Evolutionary conservation across 225 moss, liverwort and hornwort species (phyloP).

Genomic region (Bryoerythrophyllum caledonicum): DNA sequence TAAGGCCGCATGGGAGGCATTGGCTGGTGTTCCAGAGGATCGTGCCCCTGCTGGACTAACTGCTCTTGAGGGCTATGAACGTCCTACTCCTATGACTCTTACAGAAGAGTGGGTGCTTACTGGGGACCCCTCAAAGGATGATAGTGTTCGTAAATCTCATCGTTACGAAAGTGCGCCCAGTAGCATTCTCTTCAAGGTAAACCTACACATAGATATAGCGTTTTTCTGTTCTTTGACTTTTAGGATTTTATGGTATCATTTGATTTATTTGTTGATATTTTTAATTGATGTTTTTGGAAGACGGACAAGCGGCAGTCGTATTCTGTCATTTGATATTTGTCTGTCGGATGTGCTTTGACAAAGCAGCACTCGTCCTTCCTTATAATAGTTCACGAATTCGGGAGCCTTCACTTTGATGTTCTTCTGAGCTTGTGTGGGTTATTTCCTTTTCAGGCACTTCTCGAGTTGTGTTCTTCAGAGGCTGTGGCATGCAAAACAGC

Average conservation of each 20-base stretch:
- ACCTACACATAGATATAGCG: neutral
- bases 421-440: slow-evolving; percentile 16
- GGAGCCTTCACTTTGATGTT: neutral
- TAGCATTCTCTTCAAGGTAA: slow-evolving; percentile 90
- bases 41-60: slow-evolving; percentile 40
- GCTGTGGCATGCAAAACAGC: slow-evolving; percentile 80
- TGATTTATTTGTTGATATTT: neutral
- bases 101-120: slow-evolving; percentile 93
- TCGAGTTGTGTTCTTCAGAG: slow-evolving; percentile 88
- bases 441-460: slow-evolving; percentile 70
- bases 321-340: neutral
- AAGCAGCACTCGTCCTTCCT: slow-evolving; percentile 14
- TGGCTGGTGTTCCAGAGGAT: slow-evolving; percentile 93
- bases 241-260: neutral
- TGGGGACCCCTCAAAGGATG: slow-evolving; percentile 84
- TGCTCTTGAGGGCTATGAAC: slow-evolving; percentile 71
- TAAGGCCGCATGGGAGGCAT: slow-evolving; percentile 94
- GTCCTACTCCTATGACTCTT: slow-evolving; percentile 71
- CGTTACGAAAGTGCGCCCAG: slow-evolving; percentile 95
- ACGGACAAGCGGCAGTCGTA: neutral
- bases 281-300: neutral
- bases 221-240: neutral
- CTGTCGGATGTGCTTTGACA: neutral
- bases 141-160: slow-evolving; percentile 83
- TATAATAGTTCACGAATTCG: neutral